These are phyloP conservation scores for Fusarium proliferatum DNA, from an alignment of 2,329 filamentous ascomycete genomes.

Conservation along the genomic window DNA sequence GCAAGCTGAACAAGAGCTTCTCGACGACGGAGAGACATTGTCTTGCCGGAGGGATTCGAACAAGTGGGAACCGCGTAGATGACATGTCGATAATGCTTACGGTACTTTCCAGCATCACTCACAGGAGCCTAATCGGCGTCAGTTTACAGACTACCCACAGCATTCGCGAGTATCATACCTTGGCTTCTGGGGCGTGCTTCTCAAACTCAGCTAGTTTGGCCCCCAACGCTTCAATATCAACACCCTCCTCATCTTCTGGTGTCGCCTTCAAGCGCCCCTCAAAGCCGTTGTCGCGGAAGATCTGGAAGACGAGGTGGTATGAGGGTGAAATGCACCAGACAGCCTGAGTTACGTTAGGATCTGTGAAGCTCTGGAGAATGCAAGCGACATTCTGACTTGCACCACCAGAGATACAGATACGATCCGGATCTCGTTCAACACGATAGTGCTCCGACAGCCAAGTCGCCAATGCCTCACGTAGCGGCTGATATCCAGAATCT, in stretches of 20 bases:
- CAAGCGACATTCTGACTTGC: slow-evolving; percentile 85
- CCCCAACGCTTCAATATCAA: slow-evolving; percentile 70
- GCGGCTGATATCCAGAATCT: slow-evolving; percentile 77
- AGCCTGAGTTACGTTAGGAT: slow-evolving; percentile 77
- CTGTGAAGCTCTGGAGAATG: slow-evolving; percentile 82
- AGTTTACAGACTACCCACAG: neutral
- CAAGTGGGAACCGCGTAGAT: slow-evolving; percentile 92
- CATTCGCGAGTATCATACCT: neutral
- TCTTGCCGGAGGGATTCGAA: slow-evolving; percentile 87
- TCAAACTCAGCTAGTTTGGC: slow-evolving; percentile 47
- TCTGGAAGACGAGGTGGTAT: slow-evolving; percentile 86
- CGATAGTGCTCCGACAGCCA: slow-evolving; percentile 77
- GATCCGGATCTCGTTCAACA: slow-evolving; percentile 57
- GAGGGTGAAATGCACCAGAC: slow-evolving; percentile 86
- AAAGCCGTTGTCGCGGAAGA: slow-evolving; percentile 86
- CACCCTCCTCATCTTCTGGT: slow-evolving; percentile 80
- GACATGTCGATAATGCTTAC: slow-evolving; percentile 86
- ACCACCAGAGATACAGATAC: slow-evolving; percentile 85
- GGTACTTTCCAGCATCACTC: slow-evolving; percentile 67
- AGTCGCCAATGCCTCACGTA: slow-evolving; percentile 73
- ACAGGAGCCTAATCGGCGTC: slow-evolving; percentile 52
- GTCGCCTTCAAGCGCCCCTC: slow-evolving; percentile 72
- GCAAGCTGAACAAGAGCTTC: slow-evolving; percentile 79
- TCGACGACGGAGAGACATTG: slow-evolving; percentile 77
- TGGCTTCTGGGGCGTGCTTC: slow-evolving; percentile 28